A percentile compares a stretch with the other conserved stretches of the same genome.
Conservation (phyloP, 2,329 filamentous ascomycete species). For the Aureobasidium sp. region DNA sequence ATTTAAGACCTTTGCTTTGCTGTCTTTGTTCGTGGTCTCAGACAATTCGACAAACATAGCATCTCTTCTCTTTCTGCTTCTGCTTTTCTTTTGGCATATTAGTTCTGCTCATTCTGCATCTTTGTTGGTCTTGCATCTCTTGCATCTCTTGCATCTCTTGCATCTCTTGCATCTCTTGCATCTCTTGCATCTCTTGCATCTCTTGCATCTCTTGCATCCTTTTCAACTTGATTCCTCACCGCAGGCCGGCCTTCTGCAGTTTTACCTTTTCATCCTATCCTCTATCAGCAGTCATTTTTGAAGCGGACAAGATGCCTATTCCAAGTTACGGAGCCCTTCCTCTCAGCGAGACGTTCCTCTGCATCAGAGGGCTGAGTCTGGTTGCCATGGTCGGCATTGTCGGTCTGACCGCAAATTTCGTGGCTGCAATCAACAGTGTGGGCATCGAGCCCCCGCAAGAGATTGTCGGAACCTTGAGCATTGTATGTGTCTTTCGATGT, state of each 20-base stretch:
- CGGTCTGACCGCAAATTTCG: conserved; percentile 75
- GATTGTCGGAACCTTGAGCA: conserved; percentile 68
- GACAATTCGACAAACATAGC: background rate
- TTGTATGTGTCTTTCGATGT: conserved; percentile 53
- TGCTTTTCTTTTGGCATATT: background rate
- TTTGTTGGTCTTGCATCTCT: background rate
- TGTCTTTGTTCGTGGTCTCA: background rate
- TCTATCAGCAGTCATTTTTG: background rate
- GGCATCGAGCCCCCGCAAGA: conserved; percentile 62
- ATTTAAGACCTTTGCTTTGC: background rate
- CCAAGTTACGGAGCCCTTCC: conserved; percentile 58
- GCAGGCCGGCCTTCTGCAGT: background rate
- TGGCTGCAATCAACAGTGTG: conserved; percentile 63
- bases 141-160: background rate
- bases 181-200: background rate
- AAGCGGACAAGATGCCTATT: conserved; percentile 40
- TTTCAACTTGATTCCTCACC: background rate
- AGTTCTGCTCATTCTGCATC: background rate
- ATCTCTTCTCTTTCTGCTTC: background rate
- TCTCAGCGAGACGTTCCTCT: conserved; percentile 70
- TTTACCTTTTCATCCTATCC: background rate
- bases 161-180: background rate
- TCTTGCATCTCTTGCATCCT: background rate
- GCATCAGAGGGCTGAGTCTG: conserved; percentile 63
- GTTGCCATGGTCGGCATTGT: conserved; percentile 69